Conservation (phyloP, 495 filamentous ascomycete genomes). For the Tuber indicum region DNA sequence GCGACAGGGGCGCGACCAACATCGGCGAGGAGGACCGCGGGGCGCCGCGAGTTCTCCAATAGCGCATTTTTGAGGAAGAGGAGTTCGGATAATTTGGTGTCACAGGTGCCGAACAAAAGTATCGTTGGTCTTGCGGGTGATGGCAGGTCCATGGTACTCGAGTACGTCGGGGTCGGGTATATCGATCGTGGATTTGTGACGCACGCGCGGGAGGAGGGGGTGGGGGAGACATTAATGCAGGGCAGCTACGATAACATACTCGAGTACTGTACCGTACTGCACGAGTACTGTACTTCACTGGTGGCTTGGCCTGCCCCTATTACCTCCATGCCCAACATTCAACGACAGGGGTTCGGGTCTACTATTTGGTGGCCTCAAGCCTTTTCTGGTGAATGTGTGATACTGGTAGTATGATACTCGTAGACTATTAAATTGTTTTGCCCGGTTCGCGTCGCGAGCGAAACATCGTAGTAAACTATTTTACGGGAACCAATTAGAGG, state of each 20-base stretch:
- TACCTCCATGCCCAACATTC: not conserved
- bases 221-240: no score
- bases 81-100: conserved; percentile 60
- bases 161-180: not conserved
- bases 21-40: conserved; percentile 52
- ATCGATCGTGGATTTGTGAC: not conserved
- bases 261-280: no score
- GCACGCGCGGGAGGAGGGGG: not conserved
- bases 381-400: not conserved
- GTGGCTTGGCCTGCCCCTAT: no score
- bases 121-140: conserved; percentile 45
- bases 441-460: not conserved
- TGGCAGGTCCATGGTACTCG: no score
- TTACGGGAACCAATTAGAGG: no score
- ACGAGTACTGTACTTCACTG: no score
- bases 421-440: no score
- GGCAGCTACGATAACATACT: no score
- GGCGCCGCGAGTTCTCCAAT: conserved; percentile 25
- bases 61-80: conserved; percentile 50
- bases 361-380: not conserved
- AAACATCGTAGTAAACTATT: no score
- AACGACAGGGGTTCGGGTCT: not conserved
- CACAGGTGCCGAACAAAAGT: conserved; percentile 59
- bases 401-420: no score
- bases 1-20: conserved; percentile 48